Percentiles rank a stretch among this genome's conserved stretches.
These are phyloP conservation scores for Blastocystis hominis DNA, from an alignment of 352 stramenopile genomes.

Conservation along the genomic window DNA sequence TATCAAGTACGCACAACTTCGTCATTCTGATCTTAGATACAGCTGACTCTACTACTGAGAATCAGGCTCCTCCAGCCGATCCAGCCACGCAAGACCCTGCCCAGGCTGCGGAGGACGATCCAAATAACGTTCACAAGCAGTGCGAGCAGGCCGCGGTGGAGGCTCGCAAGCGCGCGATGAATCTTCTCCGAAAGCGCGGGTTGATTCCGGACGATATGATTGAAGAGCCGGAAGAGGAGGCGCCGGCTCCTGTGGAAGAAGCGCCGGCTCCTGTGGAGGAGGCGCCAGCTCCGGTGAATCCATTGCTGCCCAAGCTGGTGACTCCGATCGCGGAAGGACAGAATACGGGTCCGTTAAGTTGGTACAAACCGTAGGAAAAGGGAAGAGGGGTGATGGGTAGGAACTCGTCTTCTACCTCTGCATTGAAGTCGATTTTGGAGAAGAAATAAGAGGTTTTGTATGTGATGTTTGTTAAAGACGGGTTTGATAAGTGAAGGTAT, in stretches of 20 bases:
- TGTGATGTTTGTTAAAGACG: not conserved
- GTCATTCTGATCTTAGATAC: not conserved
- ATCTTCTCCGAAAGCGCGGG: not conserved
- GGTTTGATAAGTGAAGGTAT: not conserved
- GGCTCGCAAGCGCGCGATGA: not conserved
- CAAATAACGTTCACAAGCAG: constrained; percentile 51
- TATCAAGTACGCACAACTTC: not conserved
- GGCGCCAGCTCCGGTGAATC: not conserved
- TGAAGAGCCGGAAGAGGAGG: not conserved
- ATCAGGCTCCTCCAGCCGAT: not conserved
- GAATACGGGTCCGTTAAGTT: not conserved
- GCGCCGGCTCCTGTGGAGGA: not conserved
- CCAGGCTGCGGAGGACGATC: not conserved
- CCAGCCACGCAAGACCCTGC: not conserved
- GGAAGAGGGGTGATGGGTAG: not conserved
- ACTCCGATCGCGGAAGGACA: constrained; percentile 18
- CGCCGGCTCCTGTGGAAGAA: not conserved
- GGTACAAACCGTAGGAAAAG: constrained; percentile 39
- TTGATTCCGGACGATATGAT: constrained; percentile 11
- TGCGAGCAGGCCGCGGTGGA: constrained; percentile 24
- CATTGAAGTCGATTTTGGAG: not conserved
- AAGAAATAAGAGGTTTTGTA: not conserved
- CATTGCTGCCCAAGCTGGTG: not conserved
- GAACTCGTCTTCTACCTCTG: not conserved
- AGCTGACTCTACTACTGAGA: not conserved